A percentile compares a stretch with the other conserved stretches of the same genome.
These are phyloP conservation scores for Collybia sp. DNA, from an alignment of 768 basidiomycete species.

Conservation along the genomic window DNA sequence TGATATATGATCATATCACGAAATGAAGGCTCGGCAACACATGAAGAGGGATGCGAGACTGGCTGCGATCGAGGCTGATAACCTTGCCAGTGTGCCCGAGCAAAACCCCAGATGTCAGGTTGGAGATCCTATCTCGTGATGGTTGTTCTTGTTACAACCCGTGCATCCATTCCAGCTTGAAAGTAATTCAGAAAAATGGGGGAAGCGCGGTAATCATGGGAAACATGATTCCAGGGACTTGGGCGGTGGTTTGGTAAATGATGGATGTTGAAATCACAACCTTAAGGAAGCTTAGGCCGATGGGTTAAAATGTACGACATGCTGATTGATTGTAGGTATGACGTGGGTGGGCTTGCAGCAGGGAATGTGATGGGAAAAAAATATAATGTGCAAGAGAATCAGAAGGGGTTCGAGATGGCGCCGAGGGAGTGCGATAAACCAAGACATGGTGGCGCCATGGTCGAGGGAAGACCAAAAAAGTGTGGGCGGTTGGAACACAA, in stretches of 20 bases:
- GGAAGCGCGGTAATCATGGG: no score
- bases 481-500: constrained; percentile 20
- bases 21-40: no score
- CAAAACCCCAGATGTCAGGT: no score
- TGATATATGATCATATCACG: no score
- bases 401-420: constrained; percentile 10
- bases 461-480: constrained; percentile 25
- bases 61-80: no score
- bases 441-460: constrained; percentile 7
- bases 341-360: constrained; percentile 13
- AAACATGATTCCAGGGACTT: no score
- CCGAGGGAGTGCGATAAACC: constrained; percentile 19
- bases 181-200: no score
- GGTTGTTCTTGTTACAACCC: no score
- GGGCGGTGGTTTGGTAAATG: neutral
- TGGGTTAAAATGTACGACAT: constrained; percentile 7
- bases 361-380: constrained; percentile 25
- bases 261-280: constrained; percentile 11
- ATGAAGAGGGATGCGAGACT: no score
- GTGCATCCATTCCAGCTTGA: no score
- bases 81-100: no score
- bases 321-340: constrained; percentile 15
- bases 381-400: constrained; percentile 34
- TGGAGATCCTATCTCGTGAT: no score
- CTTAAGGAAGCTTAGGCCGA: constrained; percentile 13